Conservation (phyloP, 768 basidiomycete genomes). For the Pisolithus orientalis region DNA sequence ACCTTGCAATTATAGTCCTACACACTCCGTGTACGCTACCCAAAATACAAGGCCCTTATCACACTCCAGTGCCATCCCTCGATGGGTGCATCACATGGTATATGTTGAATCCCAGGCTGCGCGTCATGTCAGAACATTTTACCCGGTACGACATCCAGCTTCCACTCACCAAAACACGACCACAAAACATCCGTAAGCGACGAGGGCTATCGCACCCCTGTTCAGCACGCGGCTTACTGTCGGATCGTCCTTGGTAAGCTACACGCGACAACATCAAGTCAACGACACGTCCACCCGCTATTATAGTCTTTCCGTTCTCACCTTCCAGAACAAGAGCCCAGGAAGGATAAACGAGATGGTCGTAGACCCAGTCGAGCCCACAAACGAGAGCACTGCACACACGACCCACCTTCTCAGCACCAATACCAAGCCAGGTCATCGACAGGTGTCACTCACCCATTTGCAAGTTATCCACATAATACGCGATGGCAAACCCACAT, state of each 20-base stretch:
- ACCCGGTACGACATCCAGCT: neutral
- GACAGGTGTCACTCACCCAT: conserved; percentile 45
- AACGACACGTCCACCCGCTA: neutral
- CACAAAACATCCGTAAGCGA: conserved; percentile 69
- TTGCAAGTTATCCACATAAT: conserved; percentile 70
- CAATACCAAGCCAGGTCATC: neutral
- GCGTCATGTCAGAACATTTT: conserved; percentile 5
- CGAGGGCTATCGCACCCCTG: conserved; percentile 58
- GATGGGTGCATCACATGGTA: conserved; percentile 49
- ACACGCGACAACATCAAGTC: conserved; percentile 7
- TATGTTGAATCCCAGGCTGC: conserved; percentile 74
- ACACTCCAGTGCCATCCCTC: conserved; percentile 1
- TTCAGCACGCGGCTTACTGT: conserved; percentile 47
- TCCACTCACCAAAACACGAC: conserved; percentile 84
- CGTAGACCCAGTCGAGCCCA: conserved; percentile 94
- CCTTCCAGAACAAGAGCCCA: conserved; percentile 92
- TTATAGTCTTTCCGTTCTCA: conserved; percentile 21
- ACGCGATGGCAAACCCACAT: conserved; percentile 66
- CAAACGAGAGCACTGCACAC: conserved; percentile 82
- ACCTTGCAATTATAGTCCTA: neutral
- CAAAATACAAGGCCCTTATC: neutral
- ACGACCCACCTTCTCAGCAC: conserved; percentile 9
- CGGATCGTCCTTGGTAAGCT: conserved; percentile 68
- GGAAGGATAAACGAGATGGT: conserved; percentile 96
- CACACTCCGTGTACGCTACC: neutral